Evolutionary conservation across 2,329 filamentous ascomycete genomes (phyloP), one percentile per base, ranked within the genome.

Genomic region (Monascus ruber): DNA sequence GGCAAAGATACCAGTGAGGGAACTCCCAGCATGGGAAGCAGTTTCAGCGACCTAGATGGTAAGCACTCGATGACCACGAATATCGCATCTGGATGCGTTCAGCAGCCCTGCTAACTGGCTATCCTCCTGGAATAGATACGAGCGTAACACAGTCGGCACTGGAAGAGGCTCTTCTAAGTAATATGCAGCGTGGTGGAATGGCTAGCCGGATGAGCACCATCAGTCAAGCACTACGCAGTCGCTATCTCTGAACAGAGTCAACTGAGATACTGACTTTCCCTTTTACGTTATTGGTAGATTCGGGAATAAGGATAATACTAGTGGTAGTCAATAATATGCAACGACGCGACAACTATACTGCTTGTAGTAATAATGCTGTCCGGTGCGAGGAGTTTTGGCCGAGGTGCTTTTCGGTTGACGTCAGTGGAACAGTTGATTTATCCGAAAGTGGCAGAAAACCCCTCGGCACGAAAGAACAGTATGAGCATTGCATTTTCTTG

Each of bases 21-120:
- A 8, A 73, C 71, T 6, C 73, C 73, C 3, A 77, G 73, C 45
- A 78, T 78, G 72, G 77, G 77, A 0, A 79, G 76, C 45, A 79
- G 75, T 40, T 81, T 80, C 49, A 79, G 74, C 47, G 77, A 81
- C 54, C 61, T 81, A 29, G 77, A 81, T 53, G 74, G 75, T 73
- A 59, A 41, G 55, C 43, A 24, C 9, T 41, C 32, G 26, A 35
- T 33, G 4, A 46, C 58, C 51, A 26, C 9, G 6, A 25, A 24
- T 39, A 11, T 25, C 5, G 26, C 24, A 7, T 26, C 17, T 17
- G 17, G 17, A 17, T 17, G 17, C 17, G 17, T 3, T 17, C 17
- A 17, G 17, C 17, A 17, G 17, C 17, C 17, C 17, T 17, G 17
- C 17, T 17, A 17, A 17, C 17, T 17, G 17, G 17, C 17, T 17